Evolutionary conservation across 768 basidiomycete genomes (phyloP).

Genomic region (Amanita muscaria): DNA sequence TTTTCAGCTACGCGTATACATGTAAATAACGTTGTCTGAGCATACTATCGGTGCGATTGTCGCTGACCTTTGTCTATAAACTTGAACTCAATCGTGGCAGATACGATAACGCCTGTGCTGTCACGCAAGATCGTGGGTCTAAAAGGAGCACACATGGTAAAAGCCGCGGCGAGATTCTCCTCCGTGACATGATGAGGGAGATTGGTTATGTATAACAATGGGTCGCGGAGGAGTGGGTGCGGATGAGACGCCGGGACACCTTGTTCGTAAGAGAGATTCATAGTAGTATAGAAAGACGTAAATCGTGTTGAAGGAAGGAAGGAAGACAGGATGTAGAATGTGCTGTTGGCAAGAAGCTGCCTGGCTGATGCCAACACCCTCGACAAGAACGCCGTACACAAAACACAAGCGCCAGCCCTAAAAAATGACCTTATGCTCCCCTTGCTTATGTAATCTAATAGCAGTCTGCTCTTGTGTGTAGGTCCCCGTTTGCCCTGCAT

Average conservation of each 20-base stretch:
- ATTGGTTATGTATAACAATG: constrained; percentile 72
- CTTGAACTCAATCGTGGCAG: constrained; percentile 80
- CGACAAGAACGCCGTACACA: constrained; percentile 13
- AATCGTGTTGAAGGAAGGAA: constrained; percentile 5
- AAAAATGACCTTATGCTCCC: not conserved
- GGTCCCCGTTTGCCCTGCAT: not conserved
- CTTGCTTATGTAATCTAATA: constrained; percentile 2
- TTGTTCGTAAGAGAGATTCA: constrained; percentile 36
- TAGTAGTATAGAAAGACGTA: constrained; percentile 24
- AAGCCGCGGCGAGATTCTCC: constrained; percentile 65
- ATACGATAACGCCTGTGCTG: constrained; percentile 38
- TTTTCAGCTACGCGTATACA: constrained; percentile 59
- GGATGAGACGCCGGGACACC: constrained; percentile 32
- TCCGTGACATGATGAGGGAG: constrained; percentile 67
- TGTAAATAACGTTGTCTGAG: not conserved
- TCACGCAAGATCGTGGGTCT: constrained; percentile 70
- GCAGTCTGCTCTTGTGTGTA: not conserved
- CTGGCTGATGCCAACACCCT: constrained; percentile 16
- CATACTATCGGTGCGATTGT: constrained; percentile 1
- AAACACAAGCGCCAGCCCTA: not conserved
- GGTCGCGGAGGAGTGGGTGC: constrained; percentile 83
- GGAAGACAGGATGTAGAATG: constrained; percentile 9
- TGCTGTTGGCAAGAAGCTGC: constrained; percentile 2
- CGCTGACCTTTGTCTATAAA: constrained; percentile 70
- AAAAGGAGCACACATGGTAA: constrained; percentile 72